Percentiles rank a stretch among this genome's conserved stretches.
These are phyloP conservation scores for Sindora glabra DNA, from an alignment of 306 rosid genomes.

Conservation along the genomic window DNA sequence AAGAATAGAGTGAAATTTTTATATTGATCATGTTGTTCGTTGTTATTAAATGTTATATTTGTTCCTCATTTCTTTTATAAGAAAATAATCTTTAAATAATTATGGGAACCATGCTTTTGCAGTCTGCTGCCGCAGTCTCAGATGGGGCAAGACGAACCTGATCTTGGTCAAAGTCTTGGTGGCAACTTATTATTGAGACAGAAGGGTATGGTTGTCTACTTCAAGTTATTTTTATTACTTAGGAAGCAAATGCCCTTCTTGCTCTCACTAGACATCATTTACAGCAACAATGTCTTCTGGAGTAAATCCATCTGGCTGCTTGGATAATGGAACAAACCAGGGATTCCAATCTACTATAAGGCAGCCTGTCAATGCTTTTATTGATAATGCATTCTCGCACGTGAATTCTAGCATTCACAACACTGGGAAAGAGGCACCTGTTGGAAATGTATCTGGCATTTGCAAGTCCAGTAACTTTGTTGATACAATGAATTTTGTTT, in stretches of 20 bases:
- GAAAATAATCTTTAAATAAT: too few relatives aligned
- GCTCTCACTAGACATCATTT: constrained; percentile 18
- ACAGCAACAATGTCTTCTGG: constrained; percentile 39
- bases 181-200: constrained; percentile 34
- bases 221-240: constrained; percentile 9
- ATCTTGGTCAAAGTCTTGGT: constrained; percentile 34
- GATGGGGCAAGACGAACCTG: constrained; percentile 45
- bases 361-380: constrained; percentile 31
- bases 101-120: constrained; percentile 28
- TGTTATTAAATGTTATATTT: too few relatives aligned
- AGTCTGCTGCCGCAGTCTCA: constrained; percentile 55
- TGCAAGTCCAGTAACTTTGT: constrained; percentile 30
- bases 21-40: too few relatives aligned
- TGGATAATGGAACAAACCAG: constrained; percentile 44
- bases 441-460: constrained; percentile 27
- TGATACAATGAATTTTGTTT: constrained; percentile 35
- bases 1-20: too few relatives aligned
- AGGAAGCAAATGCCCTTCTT: constrained; percentile 6
- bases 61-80: not conserved
- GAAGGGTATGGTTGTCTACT: constrained; percentile 40
- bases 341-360: constrained; percentile 39
- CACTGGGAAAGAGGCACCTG: constrained; percentile 35
- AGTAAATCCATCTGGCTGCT: constrained; percentile 31
- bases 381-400: constrained; percentile 31
- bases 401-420: constrained; percentile 43